A percentile compares a stretch with the other conserved stretches of the same genome.
Conservation (phyloP, 495 filamentous ascomycete species). For the Xylaria scruposa region DNA sequence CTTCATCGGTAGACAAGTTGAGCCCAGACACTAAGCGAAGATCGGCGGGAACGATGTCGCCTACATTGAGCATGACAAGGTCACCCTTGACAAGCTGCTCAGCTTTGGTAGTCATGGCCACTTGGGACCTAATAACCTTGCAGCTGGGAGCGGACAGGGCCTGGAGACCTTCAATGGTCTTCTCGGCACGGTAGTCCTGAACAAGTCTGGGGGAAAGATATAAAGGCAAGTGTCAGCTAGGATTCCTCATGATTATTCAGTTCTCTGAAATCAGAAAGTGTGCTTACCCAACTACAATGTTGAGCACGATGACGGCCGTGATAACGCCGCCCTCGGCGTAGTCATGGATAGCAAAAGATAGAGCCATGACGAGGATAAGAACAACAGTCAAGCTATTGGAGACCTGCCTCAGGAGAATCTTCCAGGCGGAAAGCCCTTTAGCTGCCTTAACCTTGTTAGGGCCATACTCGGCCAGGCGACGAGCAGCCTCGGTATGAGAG, state of each 20-base stretch:
- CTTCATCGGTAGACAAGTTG: conserved; percentile 77
- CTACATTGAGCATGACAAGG: conserved; percentile 70
- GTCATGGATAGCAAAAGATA: conserved; percentile 75
- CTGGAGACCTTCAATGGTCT: conserved; percentile 74
- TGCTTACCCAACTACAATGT: conserved; percentile 69
- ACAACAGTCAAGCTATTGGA: conserved; percentile 61
- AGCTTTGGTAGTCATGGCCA: conserved; percentile 63
- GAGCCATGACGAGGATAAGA: conserved; percentile 76
- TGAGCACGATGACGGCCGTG: conserved; percentile 73
- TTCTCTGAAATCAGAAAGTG: neutral
- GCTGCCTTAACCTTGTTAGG: conserved; percentile 59
- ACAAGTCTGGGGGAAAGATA: conserved; percentile 54
- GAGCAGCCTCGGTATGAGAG: conserved; percentile 46
- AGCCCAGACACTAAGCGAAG: conserved; percentile 69
- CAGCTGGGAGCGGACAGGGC: conserved; percentile 72
- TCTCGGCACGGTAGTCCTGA: conserved; percentile 76
- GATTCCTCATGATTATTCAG: neutral
- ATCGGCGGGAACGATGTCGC: conserved; percentile 76
- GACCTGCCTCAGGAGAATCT: conserved; percentile 62
- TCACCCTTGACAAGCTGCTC: conserved; percentile 72
- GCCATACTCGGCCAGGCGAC: conserved; percentile 55
- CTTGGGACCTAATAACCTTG: conserved; percentile 65
- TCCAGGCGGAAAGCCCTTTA: conserved; percentile 59
- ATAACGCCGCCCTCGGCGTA: conserved; percentile 81
- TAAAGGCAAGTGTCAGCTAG: neutral